These are phyloP conservation scores for Tuber indicum DNA, from an alignment of 495 filamentous ascomycete species.

Conservation along the genomic window DNA sequence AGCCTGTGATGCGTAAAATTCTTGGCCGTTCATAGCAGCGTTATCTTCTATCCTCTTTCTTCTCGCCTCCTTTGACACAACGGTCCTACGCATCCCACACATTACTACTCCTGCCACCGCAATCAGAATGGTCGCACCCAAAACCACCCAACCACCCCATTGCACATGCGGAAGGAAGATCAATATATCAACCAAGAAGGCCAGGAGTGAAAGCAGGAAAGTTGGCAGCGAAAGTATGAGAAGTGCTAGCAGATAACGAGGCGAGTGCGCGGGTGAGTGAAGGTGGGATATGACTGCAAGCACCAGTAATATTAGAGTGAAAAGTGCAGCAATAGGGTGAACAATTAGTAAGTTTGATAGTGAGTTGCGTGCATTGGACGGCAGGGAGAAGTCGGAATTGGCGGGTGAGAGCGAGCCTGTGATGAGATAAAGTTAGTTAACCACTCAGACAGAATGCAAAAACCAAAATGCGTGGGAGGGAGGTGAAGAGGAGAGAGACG, in stretches of 20 bases:
- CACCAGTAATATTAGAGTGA: constrained; percentile 76
- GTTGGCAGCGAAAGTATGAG: constrained; percentile 81
- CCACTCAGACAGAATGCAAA: neutral
- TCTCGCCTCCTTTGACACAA: constrained; percentile 84
- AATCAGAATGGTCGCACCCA: constrained; percentile 83
- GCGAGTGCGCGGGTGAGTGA: constrained; percentile 85
- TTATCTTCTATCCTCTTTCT: constrained; percentile 89
- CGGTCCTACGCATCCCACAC: constrained; percentile 92
- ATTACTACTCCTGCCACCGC: constrained; percentile 76
- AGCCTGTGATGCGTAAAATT: constrained; percentile 73
- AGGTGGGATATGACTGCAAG: constrained; percentile 78
- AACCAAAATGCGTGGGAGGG: neutral
- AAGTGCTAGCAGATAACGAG: constrained; percentile 73
- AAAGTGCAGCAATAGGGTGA: constrained; percentile 80
- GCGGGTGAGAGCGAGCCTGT: constrained; percentile 43
- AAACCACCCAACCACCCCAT: constrained; percentile 93
- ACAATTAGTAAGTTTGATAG: constrained; percentile 89
- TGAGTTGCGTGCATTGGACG: constrained; percentile 64
- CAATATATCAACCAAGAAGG: constrained; percentile 91
- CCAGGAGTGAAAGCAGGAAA: constrained; percentile 73
- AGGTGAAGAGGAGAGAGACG: neutral
- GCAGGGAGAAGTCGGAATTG: constrained; percentile 63
- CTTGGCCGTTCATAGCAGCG: constrained; percentile 88
- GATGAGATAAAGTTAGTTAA: constrained; percentile 43
- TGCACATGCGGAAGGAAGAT: constrained; percentile 89